Base-by-base conservation (phyloP, 75 land plant genomes). In the Ceratopteris richardii region DNA sequence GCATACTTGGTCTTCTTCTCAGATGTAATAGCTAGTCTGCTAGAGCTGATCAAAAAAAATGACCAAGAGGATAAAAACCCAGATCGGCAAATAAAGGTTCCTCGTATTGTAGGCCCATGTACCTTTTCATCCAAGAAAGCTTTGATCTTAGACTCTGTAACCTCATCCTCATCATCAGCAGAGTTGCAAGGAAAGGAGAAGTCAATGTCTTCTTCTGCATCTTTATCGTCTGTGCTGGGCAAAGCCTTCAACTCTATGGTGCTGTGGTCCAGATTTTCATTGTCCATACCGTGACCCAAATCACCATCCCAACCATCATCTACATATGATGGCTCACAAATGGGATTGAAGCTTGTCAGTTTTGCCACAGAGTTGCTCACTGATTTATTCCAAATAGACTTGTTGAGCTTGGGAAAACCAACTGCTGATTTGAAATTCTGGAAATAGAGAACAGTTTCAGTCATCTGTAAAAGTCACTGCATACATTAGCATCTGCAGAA, bases 111-210 rank as follows among this genome's bases (percentile, higher is more conserved):
- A n/a, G n/a, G 6, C 20, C 5, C 5, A 12, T 25, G 0, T 51
- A 84, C 98, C 96, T 94, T 94, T 59, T 83, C 96, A 75, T 94
- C 96, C 61, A 94, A 63, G 48, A 94, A 94, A 1, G 82, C 90
- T 57, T 68, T 80, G 42, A 94, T 94, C 59, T 86, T 94, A 17
- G 82, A 61, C 62, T 94, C 96, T 50, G 96, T 94, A 31, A 86
- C 87, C 64, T 94, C 98, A 29, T 94, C 98, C 42, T 93, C 98
- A 52, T 89, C 96, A 44, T 85, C 90, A 31, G 60, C 44, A 19
- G 64, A 65, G 17, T 69, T 73, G 67, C 74, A 62, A 11, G 79
- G 80, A 56, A 82, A 79, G 2, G 74, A 58, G 54, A 75, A 81
- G 12, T 66, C 69, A 27, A 54, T 71, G 31, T 60, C 72, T 28